Evolutionary conservation across 2,329 filamentous ascomycete species (phyloP).

Genomic region (Chalaropsis thielavioides): DNA sequence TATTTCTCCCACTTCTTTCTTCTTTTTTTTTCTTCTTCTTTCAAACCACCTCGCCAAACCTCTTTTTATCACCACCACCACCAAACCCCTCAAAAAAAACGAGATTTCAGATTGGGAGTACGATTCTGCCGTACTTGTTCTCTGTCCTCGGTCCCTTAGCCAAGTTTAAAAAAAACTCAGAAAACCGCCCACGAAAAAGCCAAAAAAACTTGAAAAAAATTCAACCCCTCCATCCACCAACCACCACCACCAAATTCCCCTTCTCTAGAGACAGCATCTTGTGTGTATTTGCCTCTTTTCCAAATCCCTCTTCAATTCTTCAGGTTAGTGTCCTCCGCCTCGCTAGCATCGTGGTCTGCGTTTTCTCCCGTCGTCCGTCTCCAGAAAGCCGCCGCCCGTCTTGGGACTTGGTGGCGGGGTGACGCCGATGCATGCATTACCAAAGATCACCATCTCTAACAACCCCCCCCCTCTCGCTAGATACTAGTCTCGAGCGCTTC

Average conservation of each 20-base stretch:
- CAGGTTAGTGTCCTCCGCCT: background rate
- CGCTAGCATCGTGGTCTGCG: background rate
- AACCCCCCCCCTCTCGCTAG: background rate
- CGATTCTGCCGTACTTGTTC: slow-evolving; percentile 41
- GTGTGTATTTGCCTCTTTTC: slow-evolving; percentile 13
- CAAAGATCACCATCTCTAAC: slow-evolving; percentile 1
- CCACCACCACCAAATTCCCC: slow-evolving; percentile 26
- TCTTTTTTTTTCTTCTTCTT: slow-evolving; percentile 29
- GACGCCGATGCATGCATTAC: background rate
- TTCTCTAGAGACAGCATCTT: slow-evolving; percentile 15
- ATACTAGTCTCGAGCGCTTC: slow-evolving; percentile 6
- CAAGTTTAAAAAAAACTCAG: slow-evolving; percentile 18
- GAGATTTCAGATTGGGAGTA: slow-evolving; percentile 40
- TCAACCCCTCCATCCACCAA: slow-evolving; percentile 38
- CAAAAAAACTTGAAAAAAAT: slow-evolving; percentile 45
- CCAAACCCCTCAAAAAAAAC: slow-evolving; percentile 30
- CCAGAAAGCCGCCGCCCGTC: no score
- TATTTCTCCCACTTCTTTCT: slow-evolving; percentile 27
- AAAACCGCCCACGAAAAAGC: slow-evolving; percentile 27
- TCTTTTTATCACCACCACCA: slow-evolving; percentile 31
- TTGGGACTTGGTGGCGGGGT: background rate
- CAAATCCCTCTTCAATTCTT: slow-evolving; percentile 16
- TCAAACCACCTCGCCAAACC: slow-evolving; percentile 32
- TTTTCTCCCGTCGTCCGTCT: background rate
- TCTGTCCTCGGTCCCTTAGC: slow-evolving; percentile 44